A percentile compares a stretch with the other conserved stretches of the same genome.
phyloP scores from a whole-genome alignment of 192 early-diverging fungal genomes.

The Podila clonocystis region DNA sequence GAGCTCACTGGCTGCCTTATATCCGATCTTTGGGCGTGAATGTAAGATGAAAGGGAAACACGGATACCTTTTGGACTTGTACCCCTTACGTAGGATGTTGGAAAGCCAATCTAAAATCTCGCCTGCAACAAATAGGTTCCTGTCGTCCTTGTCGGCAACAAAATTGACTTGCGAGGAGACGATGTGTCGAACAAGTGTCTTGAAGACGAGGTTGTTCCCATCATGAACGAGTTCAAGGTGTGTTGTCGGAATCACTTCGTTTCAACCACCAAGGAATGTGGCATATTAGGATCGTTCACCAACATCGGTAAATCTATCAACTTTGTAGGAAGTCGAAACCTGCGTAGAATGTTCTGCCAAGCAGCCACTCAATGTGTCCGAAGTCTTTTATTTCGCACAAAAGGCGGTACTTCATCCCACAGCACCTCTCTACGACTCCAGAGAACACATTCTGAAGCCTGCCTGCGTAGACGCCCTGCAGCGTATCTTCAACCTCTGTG shows the following conservation, averaged over 20 bases:
- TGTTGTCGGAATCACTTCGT: not conserved
- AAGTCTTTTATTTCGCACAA: slow-evolving; percentile 99
- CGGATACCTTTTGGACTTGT: not conserved
- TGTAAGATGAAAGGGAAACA: slow-evolving; percentile 55
- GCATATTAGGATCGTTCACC: not conserved
- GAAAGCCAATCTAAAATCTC: slow-evolving; percentile 9
- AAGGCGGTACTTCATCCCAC: slow-evolving; percentile 99
- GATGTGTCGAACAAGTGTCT: slow-evolving; percentile 84
- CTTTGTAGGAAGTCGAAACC: slow-evolving; percentile 91
- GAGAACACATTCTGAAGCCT: slow-evolving; percentile 91
- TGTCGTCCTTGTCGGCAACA: slow-evolving; percentile 93
- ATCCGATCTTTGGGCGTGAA: slow-evolving; percentile 93
- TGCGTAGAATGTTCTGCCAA: slow-evolving; percentile 99
- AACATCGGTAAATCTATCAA: not conserved
- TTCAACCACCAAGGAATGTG: slow-evolving; percentile 1
- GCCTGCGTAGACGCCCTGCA: slow-evolving; percentile 91
- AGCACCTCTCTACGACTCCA: slow-evolving; percentile 94
- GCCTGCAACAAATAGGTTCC: slow-evolving; percentile 69
- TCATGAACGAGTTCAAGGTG: slow-evolving; percentile 99
- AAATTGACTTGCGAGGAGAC: slow-evolving; percentile 89
- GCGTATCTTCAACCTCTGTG: slow-evolving; percentile 96
- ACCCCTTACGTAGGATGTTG: not conserved
- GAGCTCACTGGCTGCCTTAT: slow-evolving; percentile 93
- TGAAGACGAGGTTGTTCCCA: slow-evolving; percentile 95
- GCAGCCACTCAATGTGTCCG: slow-evolving; percentile 92